Conservation (phyloP, 345 rosid species). For the Arabis alpina region DNA sequence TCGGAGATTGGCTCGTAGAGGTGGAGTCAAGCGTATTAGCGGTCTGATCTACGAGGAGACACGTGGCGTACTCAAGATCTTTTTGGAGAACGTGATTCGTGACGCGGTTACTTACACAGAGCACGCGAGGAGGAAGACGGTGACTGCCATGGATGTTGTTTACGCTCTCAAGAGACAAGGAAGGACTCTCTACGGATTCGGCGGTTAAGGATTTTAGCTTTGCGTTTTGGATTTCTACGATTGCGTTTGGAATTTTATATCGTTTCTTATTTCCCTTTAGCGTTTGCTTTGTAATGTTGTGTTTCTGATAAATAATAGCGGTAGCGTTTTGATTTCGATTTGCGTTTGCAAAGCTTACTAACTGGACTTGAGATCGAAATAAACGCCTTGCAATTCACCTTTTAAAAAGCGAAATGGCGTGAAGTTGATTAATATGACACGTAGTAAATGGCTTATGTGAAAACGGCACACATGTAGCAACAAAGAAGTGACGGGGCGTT, state of each 20-base stretch:
- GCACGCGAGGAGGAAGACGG: slow-evolving; percentile 34
- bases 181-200: slow-evolving; percentile 34
- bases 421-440: too few relatives aligned
- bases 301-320: background rate
- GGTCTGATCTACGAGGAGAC: slow-evolving; percentile 65
- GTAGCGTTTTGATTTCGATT: background rate
- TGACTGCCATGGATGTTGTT: slow-evolving; percentile 34
- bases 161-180: slow-evolving; percentile 35
- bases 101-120: slow-evolving; percentile 31
- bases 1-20: slow-evolving; percentile 57
- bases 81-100: slow-evolving; percentile 56
- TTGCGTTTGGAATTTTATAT: background rate
- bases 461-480: too few relatives aligned
- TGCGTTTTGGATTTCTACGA: background rate
- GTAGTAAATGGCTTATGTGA: too few relatives aligned
- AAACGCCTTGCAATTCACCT: too few relatives aligned
- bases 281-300: slow-evolving; percentile 10
- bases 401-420: too few relatives aligned
- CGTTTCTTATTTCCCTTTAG: background rate
- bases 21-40: slow-evolving; percentile 61
- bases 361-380: background rate
- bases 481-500: too few relatives aligned
- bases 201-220: background rate
- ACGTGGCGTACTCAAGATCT: slow-evolving; percentile 59
- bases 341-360: background rate